Base-by-base conservation (phyloP, 495 filamentous ascomycete species). In the Rusavskia elegans region DNA sequence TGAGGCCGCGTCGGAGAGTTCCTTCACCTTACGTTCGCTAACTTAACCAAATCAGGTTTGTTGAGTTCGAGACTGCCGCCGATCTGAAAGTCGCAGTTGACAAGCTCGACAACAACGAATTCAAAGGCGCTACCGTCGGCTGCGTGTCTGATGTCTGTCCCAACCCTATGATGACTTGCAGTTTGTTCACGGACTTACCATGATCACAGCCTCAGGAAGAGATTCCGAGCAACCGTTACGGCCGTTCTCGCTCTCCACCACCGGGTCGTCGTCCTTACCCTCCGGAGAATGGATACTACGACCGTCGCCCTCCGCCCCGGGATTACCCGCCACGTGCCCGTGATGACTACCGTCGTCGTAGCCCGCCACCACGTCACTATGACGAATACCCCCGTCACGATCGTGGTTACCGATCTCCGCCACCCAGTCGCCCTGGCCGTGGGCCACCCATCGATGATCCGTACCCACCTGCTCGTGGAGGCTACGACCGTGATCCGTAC, bases 11-110 rank as follows among this genome's bases (percentile, higher is more conserved):
- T 35, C 13, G 2, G 32, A 35, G 5, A 35, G 5, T 14, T 7
- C 13, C 13, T 35, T 11, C 32, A 35, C 2, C 32, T 35, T 35
- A 11, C 10, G 1, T 10, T 8, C 19, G 20, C 30, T 37, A 11
- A 54, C 65, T 70, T 53, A 46, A 45, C 20, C 11, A 27, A 53
- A 46, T 35, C 57, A 97, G 93, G 64, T 96, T 96, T 68, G 92
- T 98, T 59, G 92, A 98, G 65, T 98, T 95, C 61, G 93, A 98
- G 69, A 95, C 87, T 48, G 82, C 83, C 30, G 80, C 78, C 51
- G 92, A 98, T 65, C 72, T 98, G 52, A 88, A 86, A 77, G 51
- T 59, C n/a, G 92, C 93, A 37, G 84, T 96, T 52, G 83, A 94
- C 62, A 95, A 95, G 66, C 81, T 98, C 42, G 90, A 98, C 61